Evolutionary conservation across 768 basidiomycete genomes (phyloP).

Genomic region (Rhodotorula babjevae): DNA sequence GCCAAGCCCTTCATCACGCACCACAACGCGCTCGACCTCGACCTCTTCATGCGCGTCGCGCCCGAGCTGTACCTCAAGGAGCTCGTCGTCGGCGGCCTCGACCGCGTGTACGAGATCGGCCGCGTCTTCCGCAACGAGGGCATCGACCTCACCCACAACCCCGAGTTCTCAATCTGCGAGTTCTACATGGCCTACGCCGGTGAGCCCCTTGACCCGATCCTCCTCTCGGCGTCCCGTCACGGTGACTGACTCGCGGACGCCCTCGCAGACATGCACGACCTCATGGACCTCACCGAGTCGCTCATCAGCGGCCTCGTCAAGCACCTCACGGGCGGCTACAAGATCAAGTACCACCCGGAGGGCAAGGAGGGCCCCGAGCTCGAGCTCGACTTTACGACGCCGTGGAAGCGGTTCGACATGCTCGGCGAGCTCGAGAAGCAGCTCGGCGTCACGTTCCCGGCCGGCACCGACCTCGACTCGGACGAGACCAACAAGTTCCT

Average conservation of each 20-base stretch:
- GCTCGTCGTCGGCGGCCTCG: constrained; percentile 91
- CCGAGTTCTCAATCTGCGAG: constrained; percentile 98
- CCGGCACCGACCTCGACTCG: constrained; percentile 82
- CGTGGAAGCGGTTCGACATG: constrained; percentile 99
- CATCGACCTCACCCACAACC: constrained; percentile 98
- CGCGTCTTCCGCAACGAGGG: constrained; percentile 97
- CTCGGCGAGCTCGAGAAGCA: constrained; percentile 93
- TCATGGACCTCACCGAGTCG: constrained; percentile 94
- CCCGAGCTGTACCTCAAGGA: constrained; percentile 98
- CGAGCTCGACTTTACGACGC: constrained; percentile 78
- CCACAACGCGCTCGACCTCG: constrained; percentile 95
- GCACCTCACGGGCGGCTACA: constrained; percentile 75
- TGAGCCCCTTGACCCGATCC: not conserved
- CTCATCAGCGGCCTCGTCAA: constrained; percentile 88
- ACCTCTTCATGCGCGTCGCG: constrained; percentile 93
- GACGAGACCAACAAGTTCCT: constrained; percentile 83
- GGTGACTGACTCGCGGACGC: too few relatives aligned
- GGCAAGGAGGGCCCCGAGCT: constrained; percentile 66
- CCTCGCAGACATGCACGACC: constrained; percentile 96
- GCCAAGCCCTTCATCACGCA: constrained; percentile 99
- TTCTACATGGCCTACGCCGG: constrained; percentile 98
- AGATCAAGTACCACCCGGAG: constrained; percentile 82
- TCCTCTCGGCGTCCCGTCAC: too few relatives aligned
- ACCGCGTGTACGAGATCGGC: constrained; percentile 97
- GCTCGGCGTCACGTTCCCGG: constrained; percentile 83